Evolutionary conservation across 2,329 filamentous ascomycete species (phyloP).

Genomic region (Simplicillium sp.): DNA sequence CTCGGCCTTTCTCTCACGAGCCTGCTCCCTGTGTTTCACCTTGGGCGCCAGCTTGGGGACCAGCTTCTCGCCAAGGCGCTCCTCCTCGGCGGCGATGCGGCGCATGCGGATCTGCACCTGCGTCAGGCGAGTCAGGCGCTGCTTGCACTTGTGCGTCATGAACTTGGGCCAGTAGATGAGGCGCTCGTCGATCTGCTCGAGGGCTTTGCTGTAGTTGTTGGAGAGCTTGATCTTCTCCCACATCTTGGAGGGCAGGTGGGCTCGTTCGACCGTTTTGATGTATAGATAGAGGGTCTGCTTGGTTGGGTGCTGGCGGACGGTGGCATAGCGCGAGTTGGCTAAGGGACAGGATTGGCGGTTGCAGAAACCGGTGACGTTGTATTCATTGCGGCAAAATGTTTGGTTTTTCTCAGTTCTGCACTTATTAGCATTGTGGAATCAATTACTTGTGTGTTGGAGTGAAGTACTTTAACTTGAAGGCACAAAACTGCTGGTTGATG

Average conservation of each 20-base stretch:
- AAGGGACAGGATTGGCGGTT: constrained; percentile 84
- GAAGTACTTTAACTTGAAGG: constrained; percentile 81
- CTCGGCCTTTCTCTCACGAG: constrained; percentile 67
- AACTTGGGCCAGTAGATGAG: constrained; percentile 95
- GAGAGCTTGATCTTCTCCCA: constrained; percentile 92
- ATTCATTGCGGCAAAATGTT: constrained; percentile 93
- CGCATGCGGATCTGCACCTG: constrained; percentile 80
- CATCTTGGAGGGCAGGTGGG: constrained; percentile 79
- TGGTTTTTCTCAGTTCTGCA: constrained; percentile 70
- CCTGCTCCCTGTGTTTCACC: constrained; percentile 66
- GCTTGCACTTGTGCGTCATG: constrained; percentile 89
- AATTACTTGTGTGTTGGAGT: no score
- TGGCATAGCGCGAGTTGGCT: constrained; percentile 88
- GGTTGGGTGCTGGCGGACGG: constrained; percentile 71
- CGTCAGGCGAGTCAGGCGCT: constrained; percentile 81
- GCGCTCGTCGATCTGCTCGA: constrained; percentile 77
- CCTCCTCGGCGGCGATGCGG: constrained; percentile 79
- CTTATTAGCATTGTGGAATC: constrained; percentile 20
- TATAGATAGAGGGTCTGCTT: constrained; percentile 86
- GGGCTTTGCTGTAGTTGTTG: constrained; percentile 80
- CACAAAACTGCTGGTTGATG: constrained; percentile 91
- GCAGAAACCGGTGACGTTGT: constrained; percentile 77
- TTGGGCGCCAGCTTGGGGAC: constrained; percentile 90
- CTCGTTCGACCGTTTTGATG: constrained; percentile 89
- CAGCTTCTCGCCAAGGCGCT: constrained; percentile 76